Percentiles rank a stretch among this genome's conserved stretches.
These are phyloP conservation scores for Leccinum pellstonianum DNA, from an alignment of 768 basidiomycete species.

Conservation along the genomic window DNA sequence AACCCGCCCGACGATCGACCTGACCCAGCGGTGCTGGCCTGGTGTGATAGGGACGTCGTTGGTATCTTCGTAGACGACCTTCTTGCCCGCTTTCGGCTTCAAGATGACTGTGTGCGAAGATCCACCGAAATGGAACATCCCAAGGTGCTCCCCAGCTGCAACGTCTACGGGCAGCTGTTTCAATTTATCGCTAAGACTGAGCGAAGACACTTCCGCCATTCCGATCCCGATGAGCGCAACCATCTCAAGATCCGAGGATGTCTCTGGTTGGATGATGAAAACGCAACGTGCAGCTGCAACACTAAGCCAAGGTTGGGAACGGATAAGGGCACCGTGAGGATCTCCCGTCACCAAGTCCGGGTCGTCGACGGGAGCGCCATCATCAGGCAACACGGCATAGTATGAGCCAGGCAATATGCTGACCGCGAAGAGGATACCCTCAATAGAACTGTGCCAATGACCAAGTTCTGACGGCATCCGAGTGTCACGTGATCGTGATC, in stretches of 20 bases:
- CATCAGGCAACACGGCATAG: constrained; percentile 17
- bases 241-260: constrained; percentile 46
- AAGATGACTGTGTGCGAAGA: constrained; percentile 49
- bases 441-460: too few species aligned
- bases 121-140: constrained; percentile 65
- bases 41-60: not conserved
- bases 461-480: too few species aligned
- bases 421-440: not conserved
- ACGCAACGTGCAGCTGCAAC: constrained; percentile 48
- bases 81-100: not conserved
- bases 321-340: constrained; percentile 20
- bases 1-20: not conserved
- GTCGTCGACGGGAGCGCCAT: not conserved
- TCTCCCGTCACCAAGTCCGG: constrained; percentile 4
- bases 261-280: constrained; percentile 52
- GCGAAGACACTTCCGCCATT: constrained; percentile 64
- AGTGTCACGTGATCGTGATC: too few species aligned
- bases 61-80: constrained; percentile 13
- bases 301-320: constrained; percentile 43
- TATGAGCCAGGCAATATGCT: constrained; percentile 35
- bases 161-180: constrained; percentile 27
- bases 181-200: constrained; percentile 35
- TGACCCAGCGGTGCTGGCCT: constrained; percentile 4
- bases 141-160: constrained; percentile 50
- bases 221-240: constrained; percentile 57